Conservation (phyloP, 2,329 filamentous ascomycete genomes). For the Clarireedia paspali region DNA sequence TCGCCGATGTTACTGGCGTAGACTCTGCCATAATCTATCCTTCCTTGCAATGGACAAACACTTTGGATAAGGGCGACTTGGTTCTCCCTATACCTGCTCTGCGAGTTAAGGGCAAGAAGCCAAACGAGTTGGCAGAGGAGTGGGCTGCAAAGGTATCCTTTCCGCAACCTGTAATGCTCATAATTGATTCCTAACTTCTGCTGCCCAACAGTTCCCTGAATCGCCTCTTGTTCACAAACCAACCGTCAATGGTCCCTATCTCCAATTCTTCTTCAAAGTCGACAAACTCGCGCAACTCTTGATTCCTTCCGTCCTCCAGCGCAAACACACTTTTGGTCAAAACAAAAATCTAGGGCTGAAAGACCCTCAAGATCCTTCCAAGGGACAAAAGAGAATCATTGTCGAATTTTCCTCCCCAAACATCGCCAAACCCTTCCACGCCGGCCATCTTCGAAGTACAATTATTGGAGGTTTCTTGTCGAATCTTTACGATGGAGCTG, state of each 20-base stretch:
- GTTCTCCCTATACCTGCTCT: constrained; percentile 73
- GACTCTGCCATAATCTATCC: constrained; percentile 65
- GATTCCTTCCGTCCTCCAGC: constrained; percentile 60
- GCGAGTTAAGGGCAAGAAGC: constrained; percentile 64
- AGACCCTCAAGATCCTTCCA: constrained; percentile 50
- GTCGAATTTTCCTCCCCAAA: constrained; percentile 83
- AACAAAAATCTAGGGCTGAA: constrained; percentile 52
- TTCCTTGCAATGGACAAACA: constrained; percentile 69
- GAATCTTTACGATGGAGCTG: constrained; percentile 59
- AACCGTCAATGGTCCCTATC: constrained; percentile 55
- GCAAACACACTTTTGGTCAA: constrained; percentile 54
- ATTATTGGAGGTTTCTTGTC: constrained; percentile 68
- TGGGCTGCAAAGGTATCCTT: constrained; percentile 49
- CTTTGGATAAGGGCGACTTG: constrained; percentile 76
- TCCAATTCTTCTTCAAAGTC: constrained; percentile 77
- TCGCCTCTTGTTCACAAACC: constrained; percentile 66
- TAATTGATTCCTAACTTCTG: constrained; percentile 9
- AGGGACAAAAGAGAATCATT: constrained; percentile 46
- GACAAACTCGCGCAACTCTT: constrained; percentile 56
- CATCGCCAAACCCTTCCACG: constrained; percentile 77
- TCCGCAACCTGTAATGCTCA: neutral
- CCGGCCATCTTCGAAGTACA: constrained; percentile 66
- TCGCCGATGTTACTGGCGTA: constrained; percentile 63
- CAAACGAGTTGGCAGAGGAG: constrained; percentile 51
- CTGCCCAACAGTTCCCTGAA: constrained; percentile 54